Evolutionary conservation across 2,329 filamentous ascomycete genomes (phyloP).

Genomic region (Diaporthe longicolla): DNA sequence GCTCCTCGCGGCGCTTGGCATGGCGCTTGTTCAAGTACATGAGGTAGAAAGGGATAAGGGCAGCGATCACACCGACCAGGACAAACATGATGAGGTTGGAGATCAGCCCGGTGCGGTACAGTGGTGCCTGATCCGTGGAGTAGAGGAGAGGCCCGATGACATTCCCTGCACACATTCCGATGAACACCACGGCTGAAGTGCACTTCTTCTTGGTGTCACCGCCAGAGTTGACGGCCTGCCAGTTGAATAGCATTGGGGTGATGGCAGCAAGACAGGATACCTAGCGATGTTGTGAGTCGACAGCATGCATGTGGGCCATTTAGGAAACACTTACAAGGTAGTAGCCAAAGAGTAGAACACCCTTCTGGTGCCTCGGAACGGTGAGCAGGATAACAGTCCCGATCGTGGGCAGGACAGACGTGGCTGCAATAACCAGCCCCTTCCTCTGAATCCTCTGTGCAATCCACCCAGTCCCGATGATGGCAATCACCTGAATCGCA

Average conservation of each 20-base stretch:
- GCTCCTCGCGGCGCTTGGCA: constrained; percentile 63
- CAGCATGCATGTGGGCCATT: not conserved
- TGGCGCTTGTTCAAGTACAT: constrained; percentile 68
- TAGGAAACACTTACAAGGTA: constrained; percentile 57
- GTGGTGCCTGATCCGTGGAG: constrained; percentile 69
- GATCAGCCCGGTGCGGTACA: constrained; percentile 69
- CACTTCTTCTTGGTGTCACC: constrained; percentile 80
- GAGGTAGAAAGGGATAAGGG: constrained; percentile 60
- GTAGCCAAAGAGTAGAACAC: constrained; percentile 64
- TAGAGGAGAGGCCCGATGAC: constrained; percentile 77
- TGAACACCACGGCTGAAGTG: constrained; percentile 74
- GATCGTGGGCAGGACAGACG: constrained; percentile 55
- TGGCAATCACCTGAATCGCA: constrained; percentile 70
- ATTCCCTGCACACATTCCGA: constrained; percentile 76
- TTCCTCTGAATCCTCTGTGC: constrained; percentile 59
- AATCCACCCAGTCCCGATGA: constrained; percentile 65
- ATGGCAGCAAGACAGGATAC: constrained; percentile 48
- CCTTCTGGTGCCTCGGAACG: constrained; percentile 61
- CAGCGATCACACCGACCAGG: constrained; percentile 66
- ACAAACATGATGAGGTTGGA: constrained; percentile 74
- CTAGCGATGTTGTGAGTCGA: not conserved
- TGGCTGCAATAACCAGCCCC: constrained; percentile 57
- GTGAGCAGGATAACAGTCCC: constrained; percentile 64
- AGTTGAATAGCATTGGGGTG: constrained; percentile 72
- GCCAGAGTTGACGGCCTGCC: constrained; percentile 74